These are phyloP conservation scores for Viola pubescens DNA, from an alignment of 441 rosid species.

Conservation along the genomic window DNA sequence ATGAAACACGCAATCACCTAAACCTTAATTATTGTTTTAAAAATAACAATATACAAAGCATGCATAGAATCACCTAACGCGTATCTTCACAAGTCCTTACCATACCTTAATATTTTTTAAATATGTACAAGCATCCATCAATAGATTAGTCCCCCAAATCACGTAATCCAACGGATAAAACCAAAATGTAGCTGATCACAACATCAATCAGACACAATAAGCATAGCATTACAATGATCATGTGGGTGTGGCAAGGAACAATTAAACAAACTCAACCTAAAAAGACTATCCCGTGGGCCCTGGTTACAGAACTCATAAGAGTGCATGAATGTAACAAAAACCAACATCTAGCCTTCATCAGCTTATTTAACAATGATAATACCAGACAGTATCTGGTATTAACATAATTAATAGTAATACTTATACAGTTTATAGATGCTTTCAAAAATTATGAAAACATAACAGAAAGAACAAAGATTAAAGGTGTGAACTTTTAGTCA, in stretches of 20 bases:
- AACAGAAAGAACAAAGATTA: not conserved
- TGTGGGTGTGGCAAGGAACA: conserved; percentile 18
- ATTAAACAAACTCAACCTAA: conserved; percentile 11
- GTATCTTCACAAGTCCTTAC: not conserved
- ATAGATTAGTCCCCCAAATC: conserved; percentile 15
- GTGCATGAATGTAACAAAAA: conserved; percentile 30
- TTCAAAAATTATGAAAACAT: not conserved
- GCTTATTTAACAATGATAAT: not conserved
- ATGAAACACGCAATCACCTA: conserved; percentile 17
- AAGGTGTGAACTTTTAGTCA: not conserved
- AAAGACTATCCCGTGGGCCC: not conserved
- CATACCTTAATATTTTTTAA: not conserved
- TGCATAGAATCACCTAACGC: conserved; percentile 1
- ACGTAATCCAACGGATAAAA: conserved; percentile 11
- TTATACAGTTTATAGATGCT: not conserved
- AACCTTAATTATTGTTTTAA: conserved; percentile 10
- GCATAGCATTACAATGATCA: conserved; percentile 11
- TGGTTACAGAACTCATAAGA: no score
- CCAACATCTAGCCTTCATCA: conserved; percentile 11
- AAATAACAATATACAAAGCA: conserved; percentile 4
- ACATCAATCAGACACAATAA: conserved; percentile 2
- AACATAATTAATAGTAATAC: not conserved
- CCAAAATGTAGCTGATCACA: not conserved
- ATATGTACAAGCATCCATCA: conserved; percentile 4
- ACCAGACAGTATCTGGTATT: conserved; percentile 2